phyloP scores from a whole-genome alignment of 2,329 filamentous ascomycete species.

The Fusarium pilosicola region DNA sequence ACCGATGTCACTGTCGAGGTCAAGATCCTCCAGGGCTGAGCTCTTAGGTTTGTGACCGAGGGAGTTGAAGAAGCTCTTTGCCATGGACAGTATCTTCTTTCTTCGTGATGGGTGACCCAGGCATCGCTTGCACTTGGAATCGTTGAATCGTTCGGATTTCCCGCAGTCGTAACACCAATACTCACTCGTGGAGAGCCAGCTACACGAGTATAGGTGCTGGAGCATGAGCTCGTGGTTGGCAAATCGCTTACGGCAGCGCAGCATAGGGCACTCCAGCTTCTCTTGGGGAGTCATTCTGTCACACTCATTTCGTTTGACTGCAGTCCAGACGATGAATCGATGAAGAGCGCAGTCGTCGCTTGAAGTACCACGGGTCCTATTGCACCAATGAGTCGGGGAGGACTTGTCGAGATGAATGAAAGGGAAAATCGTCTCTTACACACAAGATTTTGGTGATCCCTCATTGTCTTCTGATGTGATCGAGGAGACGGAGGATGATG shows the following conservation, averaged over 20 bases:
- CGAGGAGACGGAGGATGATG: slow-evolving; percentile 41
- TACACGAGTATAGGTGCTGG: slow-evolving; percentile 61
- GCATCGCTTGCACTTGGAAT: slow-evolving; percentile 61
- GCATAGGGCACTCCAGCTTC: slow-evolving; percentile 61
- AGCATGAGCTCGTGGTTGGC: slow-evolving; percentile 64
- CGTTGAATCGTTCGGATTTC: slow-evolving; percentile 62
- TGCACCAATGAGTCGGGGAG: slow-evolving; percentile 25
- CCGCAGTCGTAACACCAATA: slow-evolving; percentile 67
- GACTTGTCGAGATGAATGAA: not conserved
- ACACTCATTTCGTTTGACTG: slow-evolving; percentile 63
- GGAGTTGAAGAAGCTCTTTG: slow-evolving; percentile 64
- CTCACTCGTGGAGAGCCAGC: slow-evolving; percentile 60
- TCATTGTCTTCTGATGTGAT: slow-evolving; percentile 40
- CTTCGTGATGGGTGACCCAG: slow-evolving; percentile 62
- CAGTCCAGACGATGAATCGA: slow-evolving; percentile 66
- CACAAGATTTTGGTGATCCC: slow-evolving; percentile 43
- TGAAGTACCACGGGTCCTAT: slow-evolving; percentile 56
- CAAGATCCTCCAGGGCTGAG: slow-evolving; percentile 39
- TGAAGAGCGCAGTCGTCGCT: slow-evolving; percentile 63
- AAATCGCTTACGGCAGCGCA: slow-evolving; percentile 62
- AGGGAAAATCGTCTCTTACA: slow-evolving; percentile 45
- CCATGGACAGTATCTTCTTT: slow-evolving; percentile 62
- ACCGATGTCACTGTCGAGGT: slow-evolving; percentile 46
- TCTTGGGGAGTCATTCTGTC: slow-evolving; percentile 59
- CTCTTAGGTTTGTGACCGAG: slow-evolving; percentile 60